A percentile compares a stretch with the other conserved stretches of the same genome.
These are phyloP conservation scores for Symmetrospora coprosmae DNA, from an alignment of 768 basidiomycete genomes.

Conservation along the genomic window DNA sequence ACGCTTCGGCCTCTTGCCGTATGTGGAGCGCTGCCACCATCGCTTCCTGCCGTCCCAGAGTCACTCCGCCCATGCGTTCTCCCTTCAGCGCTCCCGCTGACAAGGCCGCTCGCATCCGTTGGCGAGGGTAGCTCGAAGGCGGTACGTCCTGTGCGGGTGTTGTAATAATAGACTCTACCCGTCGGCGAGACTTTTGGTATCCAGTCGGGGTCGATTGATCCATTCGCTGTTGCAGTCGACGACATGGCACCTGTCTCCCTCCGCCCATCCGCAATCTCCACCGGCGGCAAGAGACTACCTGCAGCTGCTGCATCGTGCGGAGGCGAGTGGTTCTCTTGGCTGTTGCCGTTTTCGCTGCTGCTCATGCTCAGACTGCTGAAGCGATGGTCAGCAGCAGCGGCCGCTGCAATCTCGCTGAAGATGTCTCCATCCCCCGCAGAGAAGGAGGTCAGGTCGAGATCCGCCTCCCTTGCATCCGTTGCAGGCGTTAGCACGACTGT, in stretches of 20 bases:
- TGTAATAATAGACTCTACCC: slow-evolving; percentile 89
- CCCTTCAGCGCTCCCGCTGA: too few relatives aligned
- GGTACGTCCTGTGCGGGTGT: slow-evolving; percentile 48
- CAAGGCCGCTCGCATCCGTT: background rate
- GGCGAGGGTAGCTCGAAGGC: slow-evolving; percentile 60
- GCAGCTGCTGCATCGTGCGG: too few relatives aligned
- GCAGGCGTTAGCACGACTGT: too few relatives aligned
- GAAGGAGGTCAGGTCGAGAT: background rate
- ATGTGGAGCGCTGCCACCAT: background rate
- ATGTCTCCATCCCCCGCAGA: slow-evolving; percentile 21
- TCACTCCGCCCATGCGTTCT: too few relatives aligned
- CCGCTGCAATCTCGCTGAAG: slow-evolving; percentile 33
- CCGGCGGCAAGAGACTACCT: too few relatives aligned
- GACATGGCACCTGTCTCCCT: too few relatives aligned
- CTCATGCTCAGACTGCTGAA: background rate
- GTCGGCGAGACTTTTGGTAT: slow-evolving; percentile 67
- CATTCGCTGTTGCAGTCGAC: too few relatives aligned
- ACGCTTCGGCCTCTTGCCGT: background rate
- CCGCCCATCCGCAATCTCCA: too few relatives aligned
- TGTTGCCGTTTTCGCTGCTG: slow-evolving; percentile 16
- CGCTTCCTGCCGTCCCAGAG: background rate
- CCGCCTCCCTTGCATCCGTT: background rate
- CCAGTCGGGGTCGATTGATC: slow-evolving; percentile 60
- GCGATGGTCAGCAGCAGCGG: slow-evolving; percentile 23
- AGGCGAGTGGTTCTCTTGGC: background rate